Evolutionary conservation across 192 early-diverging fungal genomes (phyloP).

Genomic region (Rhizophagus sp.): DNA sequence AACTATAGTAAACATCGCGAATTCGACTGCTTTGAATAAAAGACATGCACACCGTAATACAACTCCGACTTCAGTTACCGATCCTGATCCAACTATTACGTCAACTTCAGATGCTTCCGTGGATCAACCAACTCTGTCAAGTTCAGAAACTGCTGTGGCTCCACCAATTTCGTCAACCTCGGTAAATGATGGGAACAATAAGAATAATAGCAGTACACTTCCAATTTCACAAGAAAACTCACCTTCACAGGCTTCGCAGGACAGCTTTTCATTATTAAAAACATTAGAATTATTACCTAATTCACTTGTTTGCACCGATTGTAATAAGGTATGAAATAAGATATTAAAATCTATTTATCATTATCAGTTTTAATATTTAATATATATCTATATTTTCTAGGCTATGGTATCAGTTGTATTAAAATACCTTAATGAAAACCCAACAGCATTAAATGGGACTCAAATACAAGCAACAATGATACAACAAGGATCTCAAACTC

Average conservation of each 20-base stretch:
- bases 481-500: background rate
- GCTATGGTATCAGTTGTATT: background rate
- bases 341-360: background rate
- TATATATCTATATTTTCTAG: background rate
- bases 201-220: background rate
- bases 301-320: background rate
- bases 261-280: background rate
- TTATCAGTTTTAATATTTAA: background rate
- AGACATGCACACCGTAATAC: no score
- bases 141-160: no score
- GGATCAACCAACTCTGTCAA: no score
- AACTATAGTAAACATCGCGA: background rate
- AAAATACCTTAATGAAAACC: constrained; percentile 1
- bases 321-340: background rate
- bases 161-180: background rate
- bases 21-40: background rate
- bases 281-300: background rate
- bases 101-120: no score
- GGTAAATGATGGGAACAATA: background rate
- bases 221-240: background rate
- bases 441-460: background rate
- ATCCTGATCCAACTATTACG: no score
- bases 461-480: background rate
- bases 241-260: background rate
- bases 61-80: no score